Base-by-base conservation (phyloP, 2,329 filamentous ascomycete genomes). In the Lecanosticta acicola region DNA sequence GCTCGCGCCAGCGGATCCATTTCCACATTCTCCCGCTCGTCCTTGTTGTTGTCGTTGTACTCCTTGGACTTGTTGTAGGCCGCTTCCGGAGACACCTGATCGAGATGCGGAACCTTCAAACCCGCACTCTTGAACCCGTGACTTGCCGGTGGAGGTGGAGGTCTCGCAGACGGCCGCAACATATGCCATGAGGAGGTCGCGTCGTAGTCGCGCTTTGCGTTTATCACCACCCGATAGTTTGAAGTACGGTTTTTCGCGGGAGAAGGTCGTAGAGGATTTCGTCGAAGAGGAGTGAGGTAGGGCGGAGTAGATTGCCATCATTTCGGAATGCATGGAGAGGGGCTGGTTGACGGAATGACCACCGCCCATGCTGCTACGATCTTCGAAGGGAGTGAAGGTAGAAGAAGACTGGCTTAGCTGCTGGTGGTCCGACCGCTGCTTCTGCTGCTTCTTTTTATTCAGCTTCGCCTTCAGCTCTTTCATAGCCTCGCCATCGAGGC, bases 241-340 rank as follows among this genome's bases (percentile, higher is more conserved):
- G 62, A 69, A 69, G 66, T 60, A 68, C 66, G 71, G 69, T 73
- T 76, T 75, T 68, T 74, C 54, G 57, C 61, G 68, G 42, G 65
- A 73, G 63, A 68, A 62, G 37, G 67, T 61, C 46, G 57, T 69
- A 53, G 66, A 67, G 41, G 69, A 68, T 58, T 70, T 55, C 39
- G 67, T 68, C 53, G 65, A 69, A 41, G 70, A 73, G 41, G 69
- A 64, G 33, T 68, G 63, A 42, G 76, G 68, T 29, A n/a, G n/a
- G 35, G 73, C 73, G 20, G 70, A 71, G 55, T 72, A 69, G 57
- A 78, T 74, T 20, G 74, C 74, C 72, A 76, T 76, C 73, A 77
- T 77, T 66, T 77, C 74, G 3, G 71, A 71, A 54, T 78, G 74
- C 71, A 78, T 75, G 13, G 67, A 73, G 14, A 78, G 63, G 8